Base-by-base conservation (phyloP, 306 rosid genomes). In the Morella rubra region DNA sequence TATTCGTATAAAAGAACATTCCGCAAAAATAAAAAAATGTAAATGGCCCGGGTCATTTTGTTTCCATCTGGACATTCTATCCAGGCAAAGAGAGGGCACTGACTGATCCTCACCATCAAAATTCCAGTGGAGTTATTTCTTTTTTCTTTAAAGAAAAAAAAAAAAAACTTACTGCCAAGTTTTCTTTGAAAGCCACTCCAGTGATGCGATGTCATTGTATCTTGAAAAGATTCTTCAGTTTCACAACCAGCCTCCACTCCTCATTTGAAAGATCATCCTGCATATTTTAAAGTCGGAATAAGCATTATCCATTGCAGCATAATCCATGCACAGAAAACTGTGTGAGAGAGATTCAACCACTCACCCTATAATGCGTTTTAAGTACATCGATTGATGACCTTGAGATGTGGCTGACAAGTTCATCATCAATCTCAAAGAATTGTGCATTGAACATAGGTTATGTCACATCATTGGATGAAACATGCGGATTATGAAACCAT, bases 341-440 rank as follows among this genome's bases (percentile, higher is more conserved):
- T 0, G 3, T 44, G 53, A 9, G 61, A 6, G 19, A 74, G 47
- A 72, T 15, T 18, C 51, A 27, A 73, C 53, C 8, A 74, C 97
- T 81, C 84, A 95, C 99, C 91, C 97, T 89, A 72, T 95, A 95
- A 76, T 90, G 85, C 68, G 88, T 7, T 84, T 95, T 95, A 41
- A 92, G 97, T 19, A 92, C 27, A 69, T 95, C 99, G 79, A 95
- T 95, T 0, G 99, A 95, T 77, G 69, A 89, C 88, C 97, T 85
- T 2, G 97, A 77, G 70, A 95, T 92, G 79, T 82, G 97, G 86
- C 97, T 92, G 64, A 95, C 97, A 87, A 95, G 99, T 73, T 95
- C 96, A 80, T 92, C 97, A 19, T 92, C 93, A 27, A 89, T 69
- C 78, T 92, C 99, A 87, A 95, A 95, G 32, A 27, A 27, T 27